Base-by-base conservation (phyloP, 1,284 basidiomycete genomes). In the Mycosarcoma mackinlayi region DNA sequence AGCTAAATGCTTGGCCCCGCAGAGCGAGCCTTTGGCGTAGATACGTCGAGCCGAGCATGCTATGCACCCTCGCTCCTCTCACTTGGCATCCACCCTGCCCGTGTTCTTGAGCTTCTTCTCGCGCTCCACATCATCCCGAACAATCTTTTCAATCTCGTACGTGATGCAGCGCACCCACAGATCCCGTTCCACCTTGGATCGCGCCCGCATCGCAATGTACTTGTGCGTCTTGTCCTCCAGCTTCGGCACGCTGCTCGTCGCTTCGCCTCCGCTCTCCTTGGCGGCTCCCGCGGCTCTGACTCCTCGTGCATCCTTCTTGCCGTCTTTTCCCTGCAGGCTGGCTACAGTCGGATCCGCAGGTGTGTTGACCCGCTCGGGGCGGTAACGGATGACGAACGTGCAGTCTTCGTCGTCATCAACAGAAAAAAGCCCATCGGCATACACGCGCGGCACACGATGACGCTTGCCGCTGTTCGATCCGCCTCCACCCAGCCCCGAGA, bases 161-260 rank as follows among this genome's bases (percentile, higher is more conserved):
- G 90, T 90, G 72, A 94, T 83, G 16, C 90, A 91, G 88, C 90
- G 92, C 76, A 91, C 92, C 92, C 92, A 94, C 23, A 89, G 86
- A 80, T 94, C 92, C 25, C 92, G 85, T 82, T 94, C 92, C 40
- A 93, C 84, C 79, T 88, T 88, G 80, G 88, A 92, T 78, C 92
- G 85, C 44, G 91, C 89, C 57, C 89, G 87, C 75, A 91, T 90
- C 5, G 92, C 86, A 19, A 87, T 79, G 59, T 88, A 75, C 77
- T 89, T 89, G 62, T 88, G 85, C 41, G 65, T 50, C 78, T 89
- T 89, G 42, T 86, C 85, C 11, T 87, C 87, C 41, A 92, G 82
- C 21, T 85, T 76, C 6, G 90, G 91, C 5, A 87, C 40, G 27
- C 45, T 52, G 16, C 33, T 23, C 6, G 42, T 40, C 13, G 55